A percentile compares a stretch with the other conserved stretches of the same genome.
Evolutionary conservation across 2,329 filamentous ascomycete species (phyloP).

Genomic region (Knoxdaviesia proteae): DNA sequence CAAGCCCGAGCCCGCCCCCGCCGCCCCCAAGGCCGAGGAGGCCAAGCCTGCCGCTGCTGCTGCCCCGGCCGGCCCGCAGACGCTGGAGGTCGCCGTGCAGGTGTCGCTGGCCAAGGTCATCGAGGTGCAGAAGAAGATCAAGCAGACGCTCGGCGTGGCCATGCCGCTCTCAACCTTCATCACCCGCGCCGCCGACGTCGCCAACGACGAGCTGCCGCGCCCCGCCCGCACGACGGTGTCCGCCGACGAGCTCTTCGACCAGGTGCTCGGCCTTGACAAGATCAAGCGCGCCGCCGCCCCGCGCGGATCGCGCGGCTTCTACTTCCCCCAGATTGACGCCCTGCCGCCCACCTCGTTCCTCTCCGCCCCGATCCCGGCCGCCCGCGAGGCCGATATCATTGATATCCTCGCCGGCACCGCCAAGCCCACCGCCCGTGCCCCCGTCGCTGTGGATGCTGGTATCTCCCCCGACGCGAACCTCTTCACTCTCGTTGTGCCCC

Average conservation of each 20-base stretch:
- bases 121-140: slow-evolving; percentile 61
- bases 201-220: slow-evolving; percentile 69
- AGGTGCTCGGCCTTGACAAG: slow-evolving; percentile 51
- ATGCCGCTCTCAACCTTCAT: slow-evolving; percentile 77
- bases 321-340: slow-evolving; percentile 51
- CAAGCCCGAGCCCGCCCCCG: slow-evolving; percentile 20
- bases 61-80: slow-evolving; percentile 19
- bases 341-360: slow-evolving; percentile 26
- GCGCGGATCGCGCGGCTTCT: slow-evolving; percentile 35
- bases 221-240: slow-evolving; percentile 34
- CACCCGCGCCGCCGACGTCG: slow-evolving; percentile 61
- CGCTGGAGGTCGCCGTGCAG: slow-evolving; percentile 45
- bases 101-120: slow-evolving; percentile 63
- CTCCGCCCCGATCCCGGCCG: slow-evolving; percentile 11
- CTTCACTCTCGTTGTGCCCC: slow-evolving; percentile 63
- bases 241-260: slow-evolving; percentile 70
- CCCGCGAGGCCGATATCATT: slow-evolving; percentile 45
- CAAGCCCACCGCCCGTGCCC: slow-evolving; percentile 7
- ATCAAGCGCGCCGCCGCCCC: slow-evolving; percentile 19
- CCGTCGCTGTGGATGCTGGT: slow-evolving; percentile 13
- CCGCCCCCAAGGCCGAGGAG: slow-evolving; percentile 16
- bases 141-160: slow-evolving; percentile 56
- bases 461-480: slow-evolving; percentile 44
- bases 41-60: slow-evolving; percentile 16
- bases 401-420: slow-evolving; percentile 45